phyloP scores from a whole-genome alignment of 2,329 filamentous ascomycete species.

The Verticillium tricorpus region DNA sequence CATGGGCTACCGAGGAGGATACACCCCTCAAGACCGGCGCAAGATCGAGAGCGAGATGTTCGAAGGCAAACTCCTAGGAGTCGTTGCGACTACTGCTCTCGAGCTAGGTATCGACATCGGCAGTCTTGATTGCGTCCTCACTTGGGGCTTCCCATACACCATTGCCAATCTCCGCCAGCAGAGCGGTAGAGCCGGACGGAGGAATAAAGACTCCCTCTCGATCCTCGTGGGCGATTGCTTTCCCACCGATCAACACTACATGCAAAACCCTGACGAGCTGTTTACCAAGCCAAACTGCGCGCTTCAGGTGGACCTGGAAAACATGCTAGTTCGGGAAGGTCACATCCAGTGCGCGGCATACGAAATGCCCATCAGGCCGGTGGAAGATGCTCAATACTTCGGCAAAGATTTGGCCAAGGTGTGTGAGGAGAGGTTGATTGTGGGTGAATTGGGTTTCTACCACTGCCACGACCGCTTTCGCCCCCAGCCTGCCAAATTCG shows the following conservation, averaged over 20 bases:
- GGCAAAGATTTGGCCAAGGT: conserved; percentile 67
- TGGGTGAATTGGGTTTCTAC: conserved; percentile 76
- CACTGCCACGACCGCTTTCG: conserved; percentile 87
- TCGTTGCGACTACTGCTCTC: conserved; percentile 88
- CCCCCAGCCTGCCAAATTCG: conserved; percentile 74
- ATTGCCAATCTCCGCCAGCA: conserved; percentile 94
- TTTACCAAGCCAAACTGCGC: conserved; percentile 88
- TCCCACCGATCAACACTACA: conserved; percentile 91
- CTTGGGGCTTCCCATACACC: conserved; percentile 90
- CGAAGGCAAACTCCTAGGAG: conserved; percentile 85
- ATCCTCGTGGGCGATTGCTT: conserved; percentile 87
- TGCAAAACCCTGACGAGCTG: conserved; percentile 92
- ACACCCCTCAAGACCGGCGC: conserved; percentile 85
- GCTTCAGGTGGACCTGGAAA: conserved; percentile 86
- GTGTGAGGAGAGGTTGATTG: conserved; percentile 67
- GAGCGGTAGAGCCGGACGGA: conserved; percentile 83
- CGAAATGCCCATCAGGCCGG: conserved; percentile 85
- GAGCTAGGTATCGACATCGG: conserved; percentile 96
- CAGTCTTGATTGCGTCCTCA: conserved; percentile 87
- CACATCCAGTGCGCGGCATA: conserved; percentile 94
- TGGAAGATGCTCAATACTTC: conserved; percentile 74
- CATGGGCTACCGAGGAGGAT: conserved; percentile 94
- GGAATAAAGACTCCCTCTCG: conserved; percentile 90
- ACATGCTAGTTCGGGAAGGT: conserved; percentile 86
- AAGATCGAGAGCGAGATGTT: conserved; percentile 96